Base-by-base conservation (phyloP, 805 yeast species). In the Myxozyma kluyveri region DNA sequence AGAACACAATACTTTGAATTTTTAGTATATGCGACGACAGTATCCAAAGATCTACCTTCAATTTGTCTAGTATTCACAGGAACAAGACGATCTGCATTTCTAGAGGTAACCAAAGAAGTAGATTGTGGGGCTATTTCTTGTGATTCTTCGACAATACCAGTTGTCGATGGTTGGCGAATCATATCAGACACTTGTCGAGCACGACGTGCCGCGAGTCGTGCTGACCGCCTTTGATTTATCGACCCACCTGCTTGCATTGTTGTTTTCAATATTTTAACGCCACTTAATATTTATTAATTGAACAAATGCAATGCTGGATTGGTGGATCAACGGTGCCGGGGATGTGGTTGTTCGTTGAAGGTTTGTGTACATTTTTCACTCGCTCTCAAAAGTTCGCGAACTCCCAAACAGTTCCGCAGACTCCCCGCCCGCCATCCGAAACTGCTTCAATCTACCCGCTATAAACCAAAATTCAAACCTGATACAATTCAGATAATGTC, bases 1-100 rank as follows among this genome's bases (percentile, higher is more conserved):
- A 78, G 72, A 14, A 83, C 82, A 49, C 79, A 75, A 63, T 81
- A 84, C 50, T 79, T 73, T 43, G 76, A 73, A 60, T 76, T 82
- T 58, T 78, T 75, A 4, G 87, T 80, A 57, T 83, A 70, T 62
- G 82, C 88, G 9, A 67, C 59, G 5, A 69, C 64, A 4, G 66
- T 64, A 17, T 60, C 61, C 14, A 48, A 14, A 9, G 44, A 33
- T 12, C 49, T 39, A 4, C 5, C 17, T 22, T 47, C 50, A 14
- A 23, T 21, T 4, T 31, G 46, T 10, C n/a, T 14, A 19, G 23
- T 6, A 4, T 2, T 33, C 12, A 39, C 32, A 3, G 47, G n/a
- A 42, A 14, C 6, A n/a, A 18, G 33, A 3, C 19, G 26, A 2
- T 46, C 32, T 24, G 23, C 4, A 19, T 27, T 33, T 21, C 45